Conservation (phyloP, 805 yeast species). For the Spathaspora sp. region DNA sequence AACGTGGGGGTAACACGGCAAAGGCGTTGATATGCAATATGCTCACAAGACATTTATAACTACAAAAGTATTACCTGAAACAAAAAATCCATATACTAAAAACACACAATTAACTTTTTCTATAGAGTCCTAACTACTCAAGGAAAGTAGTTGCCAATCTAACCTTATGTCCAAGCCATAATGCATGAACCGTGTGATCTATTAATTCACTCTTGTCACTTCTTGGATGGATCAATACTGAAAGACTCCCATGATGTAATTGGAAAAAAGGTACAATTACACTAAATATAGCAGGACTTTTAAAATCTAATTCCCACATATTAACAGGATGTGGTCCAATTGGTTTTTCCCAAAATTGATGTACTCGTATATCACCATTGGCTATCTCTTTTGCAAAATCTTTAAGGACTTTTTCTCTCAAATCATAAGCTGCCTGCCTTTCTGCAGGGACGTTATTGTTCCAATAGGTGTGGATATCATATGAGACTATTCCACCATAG, state of each 20-base stretch:
- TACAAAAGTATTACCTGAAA: too few species aligned
- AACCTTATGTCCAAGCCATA: slow-evolving; percentile 53
- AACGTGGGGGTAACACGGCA: too few species aligned
- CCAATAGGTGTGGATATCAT: slow-evolving; percentile 58
- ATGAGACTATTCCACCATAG: slow-evolving; percentile 30
- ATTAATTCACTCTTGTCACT: slow-evolving; percentile 34
- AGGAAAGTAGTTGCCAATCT: slow-evolving; percentile 17
- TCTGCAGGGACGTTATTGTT: slow-evolving; percentile 30
- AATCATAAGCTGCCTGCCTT: slow-evolving; percentile 26
- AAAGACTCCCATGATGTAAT: slow-evolving; percentile 47
- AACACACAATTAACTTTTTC: background rate
- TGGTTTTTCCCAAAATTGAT: slow-evolving; percentile 44
- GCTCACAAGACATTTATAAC: too few species aligned
- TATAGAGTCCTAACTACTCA: background rate
- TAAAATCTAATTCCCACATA: slow-evolving; percentile 58
- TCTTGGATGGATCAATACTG: slow-evolving; percentile 55
- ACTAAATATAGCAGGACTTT: slow-evolving; percentile 41
- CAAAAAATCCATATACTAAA: too few species aligned
- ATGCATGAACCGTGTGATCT: slow-evolving; percentile 53
- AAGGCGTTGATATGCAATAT: too few species aligned
- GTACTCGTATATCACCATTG: slow-evolving; percentile 38
- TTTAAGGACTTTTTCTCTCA: slow-evolving; percentile 36
- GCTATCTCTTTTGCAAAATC: slow-evolving; percentile 43
- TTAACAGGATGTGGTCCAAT: slow-evolving; percentile 58
- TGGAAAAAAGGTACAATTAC: slow-evolving; percentile 49